phyloP scores from a whole-genome alignment of 192 early-diverging fungal species.

The Geranomyces michiganensis region DNA sequence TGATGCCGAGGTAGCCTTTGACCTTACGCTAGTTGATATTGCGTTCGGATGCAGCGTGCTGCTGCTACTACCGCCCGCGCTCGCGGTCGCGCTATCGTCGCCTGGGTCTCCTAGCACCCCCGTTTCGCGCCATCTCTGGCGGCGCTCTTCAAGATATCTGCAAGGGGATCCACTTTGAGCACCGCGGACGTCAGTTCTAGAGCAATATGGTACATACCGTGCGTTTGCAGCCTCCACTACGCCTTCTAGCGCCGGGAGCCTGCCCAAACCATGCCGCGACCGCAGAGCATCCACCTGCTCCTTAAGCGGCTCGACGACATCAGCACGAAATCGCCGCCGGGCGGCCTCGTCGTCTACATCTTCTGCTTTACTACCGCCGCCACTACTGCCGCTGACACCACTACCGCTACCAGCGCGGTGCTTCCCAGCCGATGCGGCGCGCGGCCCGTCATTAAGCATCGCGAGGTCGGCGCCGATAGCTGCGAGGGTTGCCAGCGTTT shows the following conservation, averaged over 20 bases:
- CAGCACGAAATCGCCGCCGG: too few relatives aligned
- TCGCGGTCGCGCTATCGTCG: too few relatives aligned
- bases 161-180: not conserved
- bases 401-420: too few relatives aligned
- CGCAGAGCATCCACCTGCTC: conserved; percentile 1
- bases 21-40: too few relatives aligned
- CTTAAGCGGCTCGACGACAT: not conserved
- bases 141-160: conserved; percentile 4
- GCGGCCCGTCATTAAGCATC: not conserved
- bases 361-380: not conserved
- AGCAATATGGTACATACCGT: not conserved
- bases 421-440: too few relatives aligned
- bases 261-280: not conserved
- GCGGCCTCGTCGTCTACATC: too few relatives aligned
- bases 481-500: not conserved
- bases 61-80: too few relatives aligned
- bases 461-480: conserved; percentile 1
- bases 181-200: not conserved
- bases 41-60: too few relatives aligned
- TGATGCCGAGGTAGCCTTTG: too few relatives aligned
- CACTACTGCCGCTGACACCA: not conserved
- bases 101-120: not conserved
- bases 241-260: not conserved
- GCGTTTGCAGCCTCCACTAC: conserved; percentile 1
- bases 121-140: conserved; percentile 6